Evolutionary conservation across 1,284 basidiomycete species (phyloP).

Genomic region (Apiotrichum mycotoxinovorans): DNA sequence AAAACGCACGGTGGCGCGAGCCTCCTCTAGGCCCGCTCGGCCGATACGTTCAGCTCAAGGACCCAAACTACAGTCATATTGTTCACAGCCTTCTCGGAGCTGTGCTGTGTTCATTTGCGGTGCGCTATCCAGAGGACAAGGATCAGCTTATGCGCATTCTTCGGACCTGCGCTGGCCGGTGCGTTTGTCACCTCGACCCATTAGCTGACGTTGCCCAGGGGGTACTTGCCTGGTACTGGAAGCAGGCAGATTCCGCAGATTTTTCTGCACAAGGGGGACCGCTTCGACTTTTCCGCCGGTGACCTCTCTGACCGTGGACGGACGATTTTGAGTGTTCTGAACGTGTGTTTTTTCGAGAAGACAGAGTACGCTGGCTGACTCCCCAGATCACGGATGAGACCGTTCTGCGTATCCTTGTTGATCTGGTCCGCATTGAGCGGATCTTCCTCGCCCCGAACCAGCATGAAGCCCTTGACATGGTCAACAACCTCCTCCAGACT

Average conservation of each 20-base stretch:
- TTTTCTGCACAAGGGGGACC: slow-evolving; percentile 53
- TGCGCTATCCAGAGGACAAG: slow-evolving; percentile 70
- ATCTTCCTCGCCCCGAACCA: slow-evolving; percentile 64
- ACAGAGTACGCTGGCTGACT: neutral
- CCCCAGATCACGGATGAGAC: slow-evolving; percentile 67
- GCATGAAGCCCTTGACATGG: slow-evolving; percentile 58
- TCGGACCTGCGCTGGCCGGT: slow-evolving; percentile 40
- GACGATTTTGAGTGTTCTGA: slow-evolving; percentile 80
- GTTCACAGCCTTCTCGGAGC: slow-evolving; percentile 64
- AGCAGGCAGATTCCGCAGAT: neutral
- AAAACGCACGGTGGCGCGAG: slow-evolving; percentile 61
- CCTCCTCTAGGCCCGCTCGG: slow-evolving; percentile 86
- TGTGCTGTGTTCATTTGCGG: slow-evolving; percentile 68
- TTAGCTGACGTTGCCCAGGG: neutral
- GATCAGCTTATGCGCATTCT: slow-evolving; percentile 62
- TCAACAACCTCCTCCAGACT: slow-evolving; percentile 50
- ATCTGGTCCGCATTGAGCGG: slow-evolving; percentile 67
- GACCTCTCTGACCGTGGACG: slow-evolving; percentile 60
- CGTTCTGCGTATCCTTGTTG: slow-evolving; percentile 78
- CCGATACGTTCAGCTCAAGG: slow-evolving; percentile 66
- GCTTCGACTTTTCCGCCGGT: slow-evolving; percentile 70
- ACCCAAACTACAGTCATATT: slow-evolving; percentile 65
- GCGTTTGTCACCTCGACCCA: slow-evolving; percentile 7
- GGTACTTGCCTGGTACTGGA: neutral
- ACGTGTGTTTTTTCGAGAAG: slow-evolving; percentile 58